Evolutionary conservation across 768 basidiomycete genomes (phyloP), one percentile per base, ranked within the genome.

Genomic region (Hygrocybe punicea): DNA sequence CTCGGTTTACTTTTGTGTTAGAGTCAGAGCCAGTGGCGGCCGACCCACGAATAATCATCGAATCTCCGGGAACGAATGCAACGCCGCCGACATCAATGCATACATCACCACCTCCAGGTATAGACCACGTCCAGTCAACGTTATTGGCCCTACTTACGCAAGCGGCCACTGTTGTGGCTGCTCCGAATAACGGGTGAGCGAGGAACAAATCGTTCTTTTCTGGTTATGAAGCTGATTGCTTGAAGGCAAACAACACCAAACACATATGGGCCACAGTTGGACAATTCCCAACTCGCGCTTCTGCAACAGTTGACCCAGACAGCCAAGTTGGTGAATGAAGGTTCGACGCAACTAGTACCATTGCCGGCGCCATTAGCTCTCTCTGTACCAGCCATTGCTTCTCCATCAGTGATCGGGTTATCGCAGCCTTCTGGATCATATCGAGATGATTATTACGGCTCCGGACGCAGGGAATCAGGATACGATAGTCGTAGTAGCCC

Each of bases 221-320:
- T 45, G 51, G 53, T 46, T 60, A 40, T 59, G 23, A 59, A 47
- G 11, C 53, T 48, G 36, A 37, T 56, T 52, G 19, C 48, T 14
- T 60, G 8, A 62, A 86, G 85, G 75, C 86, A 87, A 86, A 82
- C 74, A 82, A 66, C 68, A 59, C 65, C 83, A 84, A 87, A 84
- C 65, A 81, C 70, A 6, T 63, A 66, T n/a, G 59, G 70, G 40
- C 72, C 71, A 48, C 72, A 72, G 51, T 64, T 82, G 63, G 81
- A 82, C 60, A 71, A 80, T 51, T 72, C 77, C 59, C 87, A 87
- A 67, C 73, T 92, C 55, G 84, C 86, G 48, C 75, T 89, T 62
- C 75, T 93, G 64, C 89, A 91, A 67, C 89, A 90, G 67, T 79
- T 92, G 68, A 79, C 88, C 53, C 83, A 84, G 64, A 81, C 81